Evolutionary conservation across 108 stramenopile genomes (phyloP), one percentile per base, ranked within the genome.

Genomic region (Licmophora abbreviata): DNA sequence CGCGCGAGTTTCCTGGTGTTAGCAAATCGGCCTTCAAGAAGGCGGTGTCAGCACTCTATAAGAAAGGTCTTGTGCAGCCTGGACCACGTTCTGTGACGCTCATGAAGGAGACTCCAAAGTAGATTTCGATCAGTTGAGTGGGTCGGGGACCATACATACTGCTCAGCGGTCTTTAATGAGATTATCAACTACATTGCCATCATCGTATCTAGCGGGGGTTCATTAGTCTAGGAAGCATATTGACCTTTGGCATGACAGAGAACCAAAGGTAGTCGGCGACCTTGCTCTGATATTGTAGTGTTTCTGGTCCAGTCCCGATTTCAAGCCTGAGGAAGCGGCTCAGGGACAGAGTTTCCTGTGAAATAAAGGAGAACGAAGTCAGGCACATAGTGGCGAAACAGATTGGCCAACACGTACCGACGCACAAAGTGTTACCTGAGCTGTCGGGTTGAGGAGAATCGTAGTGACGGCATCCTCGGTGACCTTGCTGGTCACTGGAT

Each of bases 211-310:
- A 40, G 18, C 5, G 2, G 3, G 38, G 4, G 71, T 90, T 83
- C 88, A 90, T 90, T 56, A 90, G 56, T 33, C 88, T 62, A 15
- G 83, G 81, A 26, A 90, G 56, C 68, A 85, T 59, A 41, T 79
- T 90, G 23, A 90, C 88, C 51, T 90, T 90, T n/a, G 88, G 88
- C 59, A 78, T 74, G 27, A 49, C 63, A 22, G 78, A 80, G 43
- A 90, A 90, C 88, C 88, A 90, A 15, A 85, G 32, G 55, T 83
- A 88, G 51, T 90, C 88, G 1, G 88, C 75, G 17, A 90, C 67
- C 55, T 90, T 90, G 11, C 79, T 69, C 62, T 90, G 88, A 54
- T 76, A 85, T 8, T 58, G 56, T 51, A 80, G 58, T 50, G 72
- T 81, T 21, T 82, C 64, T 7, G 88, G 84, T 25, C 73, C 71